Percentiles rank a stretch among this genome's conserved stretches.
These are phyloP conservation scores for Dendrothele bispora DNA, from an alignment of 768 basidiomycete genomes.

Conservation along the genomic window DNA sequence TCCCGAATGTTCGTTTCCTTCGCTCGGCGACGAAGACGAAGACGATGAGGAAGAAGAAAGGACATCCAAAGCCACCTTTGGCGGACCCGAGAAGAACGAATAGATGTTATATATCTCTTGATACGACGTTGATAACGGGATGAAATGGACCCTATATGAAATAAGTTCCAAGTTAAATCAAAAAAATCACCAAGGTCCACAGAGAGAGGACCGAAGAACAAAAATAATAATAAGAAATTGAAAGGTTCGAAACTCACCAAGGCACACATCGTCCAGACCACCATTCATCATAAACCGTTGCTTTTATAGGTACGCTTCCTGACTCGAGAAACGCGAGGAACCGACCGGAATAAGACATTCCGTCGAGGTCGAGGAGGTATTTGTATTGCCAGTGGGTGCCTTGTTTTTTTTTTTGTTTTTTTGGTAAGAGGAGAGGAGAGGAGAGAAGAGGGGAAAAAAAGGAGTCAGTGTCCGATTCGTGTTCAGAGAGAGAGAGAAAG, in stretches of 20 bases:
- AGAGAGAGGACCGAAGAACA: too few species aligned
- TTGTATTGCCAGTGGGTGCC: slow-evolving; percentile 76
- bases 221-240: too few species aligned
- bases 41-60: slow-evolving; percentile 48
- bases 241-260: slow-evolving; percentile 64
- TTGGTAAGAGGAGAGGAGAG: slow-evolving; percentile 56
- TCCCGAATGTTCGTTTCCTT: slow-evolving; percentile 26
- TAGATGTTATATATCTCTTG: slow-evolving; percentile 92
- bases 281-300: slow-evolving; percentile 73
- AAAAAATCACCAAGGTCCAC: background rate
- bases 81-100: slow-evolving; percentile 89
- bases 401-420: too few species aligned
- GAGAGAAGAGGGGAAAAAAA: background rate
- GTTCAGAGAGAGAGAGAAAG: background rate
- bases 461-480: slow-evolving; percentile 35
- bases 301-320: slow-evolving; percentile 68
- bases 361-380: slow-evolving; percentile 67
- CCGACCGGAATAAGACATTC: slow-evolving; percentile 75
- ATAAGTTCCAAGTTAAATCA: background rate
- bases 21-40: slow-evolving; percentile 32
- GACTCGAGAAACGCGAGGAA: slow-evolving; percentile 63
- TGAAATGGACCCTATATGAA: slow-evolving; percentile 81
- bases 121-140: slow-evolving; percentile 86
- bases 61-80: slow-evolving; percentile 53
- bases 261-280: slow-evolving; percentile 91